phyloP scores from a whole-genome alignment of 805 yeast species.

The Scheffersomyces spartinae region DNA sequence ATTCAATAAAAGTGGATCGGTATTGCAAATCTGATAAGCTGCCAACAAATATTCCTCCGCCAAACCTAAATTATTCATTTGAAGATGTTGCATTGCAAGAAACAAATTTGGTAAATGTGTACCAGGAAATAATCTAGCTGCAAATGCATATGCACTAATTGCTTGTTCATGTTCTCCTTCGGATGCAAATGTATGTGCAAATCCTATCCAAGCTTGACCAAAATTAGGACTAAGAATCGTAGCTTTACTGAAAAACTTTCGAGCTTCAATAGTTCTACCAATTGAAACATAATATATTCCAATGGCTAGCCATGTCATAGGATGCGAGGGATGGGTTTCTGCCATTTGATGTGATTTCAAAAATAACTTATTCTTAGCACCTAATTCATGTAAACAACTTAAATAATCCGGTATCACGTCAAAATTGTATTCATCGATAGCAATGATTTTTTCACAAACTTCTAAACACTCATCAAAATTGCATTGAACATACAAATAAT shows the following conservation, averaged over 20 bases:
- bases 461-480: conserved; percentile 65
- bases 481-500: conserved; percentile 61
- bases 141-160: conserved; percentile 91
- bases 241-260: conserved; percentile 81
- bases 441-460: conserved; percentile 51
- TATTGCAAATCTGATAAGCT: conserved; percentile 65
- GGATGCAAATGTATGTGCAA: conserved; percentile 94
- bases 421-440: conserved; percentile 60
- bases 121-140: conserved; percentile 83
- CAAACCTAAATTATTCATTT: conserved; percentile 69
- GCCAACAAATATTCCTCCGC: conserved; percentile 79
- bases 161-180: conserved; percentile 99
- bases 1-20: conserved; percentile 80
- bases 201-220: conserved; percentile 96
- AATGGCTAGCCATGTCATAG: conserved; percentile 86
- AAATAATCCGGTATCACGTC: conserved; percentile 67
- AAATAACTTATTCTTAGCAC: conserved; percentile 72
- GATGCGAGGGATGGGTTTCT: conserved; percentile 67
- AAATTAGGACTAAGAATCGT: conserved; percentile 80
- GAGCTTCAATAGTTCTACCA: conserved; percentile 65
- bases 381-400: conserved; percentile 75
- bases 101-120: conserved; percentile 83
- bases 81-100: conserved; percentile 92
- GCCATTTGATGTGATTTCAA: conserved; percentile 76
- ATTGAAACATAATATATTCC: conserved; percentile 81